phyloP scores from a whole-genome alignment of 495 filamentous ascomycete species.

The Talaromyces trachyspermus region DNA sequence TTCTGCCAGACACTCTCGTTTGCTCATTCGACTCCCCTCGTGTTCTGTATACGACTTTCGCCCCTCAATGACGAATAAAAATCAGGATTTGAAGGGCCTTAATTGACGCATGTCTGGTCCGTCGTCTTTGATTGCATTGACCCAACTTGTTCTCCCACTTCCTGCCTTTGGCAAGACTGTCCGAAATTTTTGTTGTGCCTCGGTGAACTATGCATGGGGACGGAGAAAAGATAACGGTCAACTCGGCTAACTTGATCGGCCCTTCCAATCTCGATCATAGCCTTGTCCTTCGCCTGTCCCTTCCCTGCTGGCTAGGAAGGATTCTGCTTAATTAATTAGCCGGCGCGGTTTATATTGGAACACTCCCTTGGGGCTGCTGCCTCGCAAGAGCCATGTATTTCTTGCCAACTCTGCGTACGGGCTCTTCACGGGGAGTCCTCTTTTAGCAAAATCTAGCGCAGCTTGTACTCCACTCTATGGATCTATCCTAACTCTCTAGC shows the following conservation, averaged over 20 bases:
- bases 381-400: too few relatives aligned
- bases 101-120: constrained; percentile 5
- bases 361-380: too few relatives aligned
- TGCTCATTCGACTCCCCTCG: constrained; percentile 9
- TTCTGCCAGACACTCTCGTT: constrained; percentile 2
- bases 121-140: constrained; percentile 2
- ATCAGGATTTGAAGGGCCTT: constrained; percentile 4
- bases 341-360: too few relatives aligned
- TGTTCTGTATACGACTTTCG: constrained; percentile 4
- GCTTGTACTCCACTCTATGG: background rate
- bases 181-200: background rate
- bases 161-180: background rate
- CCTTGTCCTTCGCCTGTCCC: background rate
- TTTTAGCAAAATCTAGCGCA: background rate
- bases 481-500: background rate
- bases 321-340: background rate
- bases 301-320: background rate
- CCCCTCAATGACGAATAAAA: constrained; percentile 7
- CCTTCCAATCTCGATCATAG: too few relatives aligned
- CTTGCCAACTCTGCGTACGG: too few relatives aligned
- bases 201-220: background rate
- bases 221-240: constrained; percentile 1
- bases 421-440: too few relatives aligned
- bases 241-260: background rate
- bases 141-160: background rate